Percentiles rank a stretch among this genome's conserved stretches.
Conservation (phyloP, 768 basidiomycete species). For the Rhodotorula paludigena region DNA sequence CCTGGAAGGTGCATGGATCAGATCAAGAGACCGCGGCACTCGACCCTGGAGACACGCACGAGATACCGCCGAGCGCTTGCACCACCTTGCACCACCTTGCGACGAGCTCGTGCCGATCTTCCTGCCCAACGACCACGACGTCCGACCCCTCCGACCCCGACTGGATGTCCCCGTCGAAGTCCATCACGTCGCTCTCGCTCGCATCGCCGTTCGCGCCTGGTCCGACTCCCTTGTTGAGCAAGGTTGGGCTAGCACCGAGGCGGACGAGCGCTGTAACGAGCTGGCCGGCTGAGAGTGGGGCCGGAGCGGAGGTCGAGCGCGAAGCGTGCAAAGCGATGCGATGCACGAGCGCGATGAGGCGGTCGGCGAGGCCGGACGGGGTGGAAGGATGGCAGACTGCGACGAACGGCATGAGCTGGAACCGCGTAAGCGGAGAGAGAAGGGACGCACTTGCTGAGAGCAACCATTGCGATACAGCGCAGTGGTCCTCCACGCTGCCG, state of each 20-base stretch:
- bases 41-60: background rate
- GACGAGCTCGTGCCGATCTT: background rate
- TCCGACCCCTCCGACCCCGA: too few relatives aligned
- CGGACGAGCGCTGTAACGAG: background rate
- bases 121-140: background rate
- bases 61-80: background rate
- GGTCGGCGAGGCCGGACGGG: background rate
- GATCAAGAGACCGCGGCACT: background rate
- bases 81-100: constrained; percentile 13
- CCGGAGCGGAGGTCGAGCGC: background rate
- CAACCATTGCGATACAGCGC: constrained; percentile 1
- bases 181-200: background rate
- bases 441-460: background rate
- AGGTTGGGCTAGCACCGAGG: background rate
- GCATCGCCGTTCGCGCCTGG: background rate
- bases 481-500: background rate
- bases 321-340: background rate
- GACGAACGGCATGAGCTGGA: background rate
- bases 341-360: background rate
- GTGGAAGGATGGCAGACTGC: constrained; percentile 19
- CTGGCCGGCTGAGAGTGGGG: background rate
- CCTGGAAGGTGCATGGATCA: background rate
- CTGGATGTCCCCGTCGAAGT: background rate
- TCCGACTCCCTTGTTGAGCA: too few relatives aligned
- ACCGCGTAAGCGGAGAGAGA: background rate